Evolutionary conservation across 441 rosid genomes (phyloP), one percentile per base, ranked within the genome.

Genomic region (Viola pubescens): DNA sequence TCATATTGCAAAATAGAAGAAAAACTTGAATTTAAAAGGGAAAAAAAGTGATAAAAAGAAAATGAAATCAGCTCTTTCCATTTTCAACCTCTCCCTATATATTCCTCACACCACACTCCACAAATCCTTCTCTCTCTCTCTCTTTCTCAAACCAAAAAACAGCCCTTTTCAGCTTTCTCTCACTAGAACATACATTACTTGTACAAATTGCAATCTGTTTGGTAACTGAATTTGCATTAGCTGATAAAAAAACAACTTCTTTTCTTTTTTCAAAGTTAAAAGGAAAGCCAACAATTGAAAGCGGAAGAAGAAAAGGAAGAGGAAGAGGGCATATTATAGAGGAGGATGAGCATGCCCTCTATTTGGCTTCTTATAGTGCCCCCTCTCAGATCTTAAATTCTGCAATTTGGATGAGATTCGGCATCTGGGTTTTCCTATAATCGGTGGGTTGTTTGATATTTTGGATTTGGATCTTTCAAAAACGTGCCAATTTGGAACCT

Each of bases 301-400:
- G 55, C 19, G 3, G 55, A 52, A 5, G 55, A 52, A 52, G 51
- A 4, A 11, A 16, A 48, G 59, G 48, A 56, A 61, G 38, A 48
- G 41, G 52, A 56, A 54, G 69, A 52, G 76, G 75, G 70, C 74
- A 62, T 70, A 73, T 45, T 60, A 39, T 55, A 55, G 79, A 71
- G 73, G 73, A 76, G 68, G 77, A 63, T 74, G 70, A 67, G 54
- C 76, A 65, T 73, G 79, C 80, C 85, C 74, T 71, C 74, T 59
- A 62, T 48, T 55, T 62, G 46, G 37, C 10, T 68, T 64, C 55
- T 45, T 63, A 42, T 63, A 63, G 40, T 60, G 37, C 70, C 78
- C 70, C 72, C 73, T 64, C 73, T 69, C 79, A 74, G 82, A 78
- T 81, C 86, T 74, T 72, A 76, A 69, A 49, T 66, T 67, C 75